Evolutionary conservation across 768 basidiomycete species (phyloP).

Genomic region (Paxillus involutus): DNA sequence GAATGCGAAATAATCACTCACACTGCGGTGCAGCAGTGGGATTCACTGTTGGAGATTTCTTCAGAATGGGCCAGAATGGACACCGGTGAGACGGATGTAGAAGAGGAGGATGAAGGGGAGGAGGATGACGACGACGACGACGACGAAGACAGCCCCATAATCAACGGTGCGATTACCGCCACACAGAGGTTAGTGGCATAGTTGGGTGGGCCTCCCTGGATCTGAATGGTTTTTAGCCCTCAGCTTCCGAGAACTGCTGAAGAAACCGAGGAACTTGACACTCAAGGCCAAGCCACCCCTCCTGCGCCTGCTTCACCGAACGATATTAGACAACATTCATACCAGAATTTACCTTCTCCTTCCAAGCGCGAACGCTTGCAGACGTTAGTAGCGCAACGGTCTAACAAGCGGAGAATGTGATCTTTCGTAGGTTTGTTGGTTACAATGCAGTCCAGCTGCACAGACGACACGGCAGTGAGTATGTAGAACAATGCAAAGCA

Average conservation of each 20-base stretch:
- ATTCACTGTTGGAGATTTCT: constrained; percentile 16
- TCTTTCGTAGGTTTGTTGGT: constrained; percentile 1
- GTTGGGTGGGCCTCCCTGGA: neutral
- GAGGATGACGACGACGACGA: too few species aligned
- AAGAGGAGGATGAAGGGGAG: neutral
- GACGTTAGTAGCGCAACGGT: constrained; percentile 12
- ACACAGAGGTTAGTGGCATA: constrained; percentile 11
- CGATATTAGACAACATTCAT: constrained; percentile 7
- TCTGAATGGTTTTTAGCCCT: constrained; percentile 8
- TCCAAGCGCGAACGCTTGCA: constrained; percentile 18
- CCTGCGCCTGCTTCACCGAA: neutral
- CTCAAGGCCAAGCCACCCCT: neutral
- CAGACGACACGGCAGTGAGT: constrained; percentile 14
- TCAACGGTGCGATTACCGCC: neutral
- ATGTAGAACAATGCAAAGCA: constrained; percentile 20
- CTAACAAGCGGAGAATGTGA: constrained; percentile 9
- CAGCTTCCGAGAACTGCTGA: neutral
- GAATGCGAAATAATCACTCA: constrained; percentile 17
- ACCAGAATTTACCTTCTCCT: constrained; percentile 21
- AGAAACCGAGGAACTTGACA: constrained; percentile 4
- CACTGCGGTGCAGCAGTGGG: constrained; percentile 17
- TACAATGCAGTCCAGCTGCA: constrained; percentile 19
- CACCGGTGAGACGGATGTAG: constrained; percentile 7
- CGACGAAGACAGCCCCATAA: constrained; percentile 4
- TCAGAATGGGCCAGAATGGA: constrained; percentile 16